Evolutionary conservation across 352 stramenopile species (phyloP).

Genomic region (Pythium coloratum): DNA sequence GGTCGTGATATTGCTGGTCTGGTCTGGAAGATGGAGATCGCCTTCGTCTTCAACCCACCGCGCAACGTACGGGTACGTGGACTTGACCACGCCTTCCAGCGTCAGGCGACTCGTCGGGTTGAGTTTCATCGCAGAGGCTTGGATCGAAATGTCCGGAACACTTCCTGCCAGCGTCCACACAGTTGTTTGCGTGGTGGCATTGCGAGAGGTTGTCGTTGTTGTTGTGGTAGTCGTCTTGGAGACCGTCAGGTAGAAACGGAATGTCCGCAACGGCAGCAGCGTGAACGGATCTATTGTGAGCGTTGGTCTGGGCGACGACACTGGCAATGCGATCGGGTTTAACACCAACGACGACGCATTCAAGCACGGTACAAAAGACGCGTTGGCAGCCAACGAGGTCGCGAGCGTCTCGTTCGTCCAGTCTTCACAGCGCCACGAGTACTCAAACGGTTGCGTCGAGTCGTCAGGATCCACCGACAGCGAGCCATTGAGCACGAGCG

Average conservation of each 20-base stretch:
- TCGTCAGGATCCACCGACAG: slow-evolving; percentile 52
- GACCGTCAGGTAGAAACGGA: slow-evolving; percentile 50
- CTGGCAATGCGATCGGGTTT: neutral
- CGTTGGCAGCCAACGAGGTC: neutral
- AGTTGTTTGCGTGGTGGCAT: slow-evolving; percentile 24
- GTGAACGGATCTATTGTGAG: slow-evolving; percentile 49
- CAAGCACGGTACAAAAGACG: slow-evolving; percentile 1
- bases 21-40: slow-evolving; percentile 43
- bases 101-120: slow-evolving; percentile 45
- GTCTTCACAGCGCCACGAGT: slow-evolving; percentile 56
- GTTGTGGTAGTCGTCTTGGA: slow-evolving; percentile 25
- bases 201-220: neutral
- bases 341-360: slow-evolving; percentile 18
- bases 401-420: slow-evolving; percentile 37
- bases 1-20: slow-evolving; percentile 26
- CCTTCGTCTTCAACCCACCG: slow-evolving; percentile 60
- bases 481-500: slow-evolving; percentile 50
- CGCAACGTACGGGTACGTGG: slow-evolving; percentile 59
- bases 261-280: slow-evolving; percentile 36
- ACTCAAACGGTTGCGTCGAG: slow-evolving; percentile 36
- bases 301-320: slow-evolving; percentile 15
- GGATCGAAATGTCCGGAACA: slow-evolving; percentile 42
- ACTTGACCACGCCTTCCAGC: slow-evolving; percentile 40
- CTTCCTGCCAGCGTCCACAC: slow-evolving; percentile 55
- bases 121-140: slow-evolving; percentile 38